Evolutionary conservation across 805 yeast species (phyloP).

Genomic region (Candida glaebosa): DNA sequence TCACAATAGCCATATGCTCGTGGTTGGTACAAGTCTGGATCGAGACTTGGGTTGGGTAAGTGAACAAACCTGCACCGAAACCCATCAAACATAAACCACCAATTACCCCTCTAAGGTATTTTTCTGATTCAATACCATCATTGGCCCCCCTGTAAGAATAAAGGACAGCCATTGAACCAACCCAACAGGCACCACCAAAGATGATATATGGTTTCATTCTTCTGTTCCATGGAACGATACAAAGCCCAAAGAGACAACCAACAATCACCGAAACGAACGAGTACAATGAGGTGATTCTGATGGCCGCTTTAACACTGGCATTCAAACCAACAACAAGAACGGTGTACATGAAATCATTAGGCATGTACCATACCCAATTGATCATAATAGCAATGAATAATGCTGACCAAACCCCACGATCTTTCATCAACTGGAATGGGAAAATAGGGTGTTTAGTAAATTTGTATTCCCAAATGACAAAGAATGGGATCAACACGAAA

Average conservation of each 20-base stretch:
- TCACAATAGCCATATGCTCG: slow-evolving; percentile 60
- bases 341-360: slow-evolving; percentile 64
- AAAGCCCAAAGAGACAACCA: slow-evolving; percentile 56
- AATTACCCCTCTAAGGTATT: slow-evolving; percentile 33
- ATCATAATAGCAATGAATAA: slow-evolving; percentile 53
- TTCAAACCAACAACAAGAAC: slow-evolving; percentile 62
- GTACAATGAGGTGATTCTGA: slow-evolving; percentile 58
- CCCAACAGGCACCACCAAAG: slow-evolving; percentile 57
- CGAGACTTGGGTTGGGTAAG: slow-evolving; percentile 60
- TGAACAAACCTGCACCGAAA: slow-evolving; percentile 71
- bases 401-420: slow-evolving; percentile 77
- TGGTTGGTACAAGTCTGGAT: slow-evolving; percentile 58
- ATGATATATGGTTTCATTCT: slow-evolving; percentile 58
- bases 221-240: slow-evolving; percentile 40
- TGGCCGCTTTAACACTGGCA: slow-evolving; percentile 59
- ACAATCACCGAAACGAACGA: slow-evolving; percentile 63
- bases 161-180: slow-evolving; percentile 59
- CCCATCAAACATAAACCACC: slow-evolving; percentile 65
- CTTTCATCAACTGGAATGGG: slow-evolving; percentile 56
- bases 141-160: slow-evolving; percentile 46
- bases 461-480: slow-evolving; percentile 55
- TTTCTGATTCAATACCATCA: slow-evolving; percentile 32
- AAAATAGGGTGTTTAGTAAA: slow-evolving; percentile 59
- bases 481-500: slow-evolving; percentile 54
- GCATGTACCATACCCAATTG: slow-evolving; percentile 65